These are phyloP conservation scores for Boletus subcaerulescens DNA, from an alignment of 768 basidiomycete species.

Conservation along the genomic window DNA sequence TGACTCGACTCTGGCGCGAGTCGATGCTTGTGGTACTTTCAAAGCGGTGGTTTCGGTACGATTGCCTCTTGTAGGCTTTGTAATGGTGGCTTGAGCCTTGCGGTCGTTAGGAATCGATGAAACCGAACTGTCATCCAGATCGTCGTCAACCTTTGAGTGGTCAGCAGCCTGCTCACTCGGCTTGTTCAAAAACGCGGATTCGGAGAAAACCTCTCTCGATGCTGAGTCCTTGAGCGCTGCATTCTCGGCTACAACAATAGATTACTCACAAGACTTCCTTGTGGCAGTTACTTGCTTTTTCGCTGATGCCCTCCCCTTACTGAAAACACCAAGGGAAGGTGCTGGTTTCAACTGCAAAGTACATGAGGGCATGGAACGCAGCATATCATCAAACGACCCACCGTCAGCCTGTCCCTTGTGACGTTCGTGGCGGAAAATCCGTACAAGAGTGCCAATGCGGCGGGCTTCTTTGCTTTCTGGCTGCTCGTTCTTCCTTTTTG, in stretches of 20 bases:
- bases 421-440: slow-evolving; percentile 38
- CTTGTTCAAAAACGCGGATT: slow-evolving; percentile 43
- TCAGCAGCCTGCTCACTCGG: slow-evolving; percentile 8
- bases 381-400: slow-evolving; percentile 6
- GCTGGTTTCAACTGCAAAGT: slow-evolving; percentile 28
- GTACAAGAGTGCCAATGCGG: slow-evolving; percentile 36
- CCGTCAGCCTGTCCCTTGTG: slow-evolving; percentile 36
- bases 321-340: slow-evolving; percentile 34
- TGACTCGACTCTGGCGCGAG: slow-evolving; percentile 31
- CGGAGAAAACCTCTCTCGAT: slow-evolving; percentile 41
- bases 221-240: slow-evolving; percentile 7
- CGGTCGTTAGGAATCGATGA: slow-evolving; percentile 21
- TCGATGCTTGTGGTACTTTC: not conserved
- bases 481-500: slow-evolving; percentile 13
- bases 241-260: not conserved
- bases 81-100: slow-evolving; percentile 2
- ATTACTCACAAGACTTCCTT: slow-evolving; percentile 15
- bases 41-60: not conserved
- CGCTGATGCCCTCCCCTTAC: slow-evolving; percentile 35
- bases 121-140: slow-evolving; percentile 5
- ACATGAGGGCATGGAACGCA: not conserved
- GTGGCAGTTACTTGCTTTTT: slow-evolving; percentile 19
- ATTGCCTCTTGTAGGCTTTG: slow-evolving; percentile 3
- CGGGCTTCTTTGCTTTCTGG: slow-evolving; percentile 22
- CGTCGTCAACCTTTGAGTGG: slow-evolving; percentile 3